Evolutionary conservation across 2,329 filamentous ascomycete genomes (phyloP).

Genomic region (Penicillium psychrosexuale): DNA sequence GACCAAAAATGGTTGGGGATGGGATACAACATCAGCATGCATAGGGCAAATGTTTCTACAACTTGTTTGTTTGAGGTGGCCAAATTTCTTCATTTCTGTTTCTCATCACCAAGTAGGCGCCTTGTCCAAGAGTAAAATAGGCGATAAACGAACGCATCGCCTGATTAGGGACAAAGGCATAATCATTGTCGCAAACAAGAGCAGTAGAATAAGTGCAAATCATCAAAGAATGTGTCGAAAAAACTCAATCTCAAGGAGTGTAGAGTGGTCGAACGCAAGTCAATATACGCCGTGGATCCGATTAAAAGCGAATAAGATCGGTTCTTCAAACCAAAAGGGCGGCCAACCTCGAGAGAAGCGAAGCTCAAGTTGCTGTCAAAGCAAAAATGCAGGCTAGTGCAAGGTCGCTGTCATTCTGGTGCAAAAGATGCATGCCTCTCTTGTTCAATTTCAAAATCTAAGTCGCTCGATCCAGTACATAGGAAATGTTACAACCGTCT

Average conservation of each 20-base stretch:
- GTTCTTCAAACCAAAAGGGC: slow-evolving; percentile 42
- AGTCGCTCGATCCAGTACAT: slow-evolving; percentile 31
- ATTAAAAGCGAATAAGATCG: slow-evolving; percentile 30
- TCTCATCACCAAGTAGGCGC: slow-evolving; percentile 33
- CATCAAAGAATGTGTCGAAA: neutral
- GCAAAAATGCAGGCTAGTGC: slow-evolving; percentile 23
- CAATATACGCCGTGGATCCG: slow-evolving; percentile 26
- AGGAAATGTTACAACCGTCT: slow-evolving; percentile 29
- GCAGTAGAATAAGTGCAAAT: slow-evolving; percentile 2
- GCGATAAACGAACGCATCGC: neutral
- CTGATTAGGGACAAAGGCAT: slow-evolving; percentile 8
- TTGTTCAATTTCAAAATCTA: slow-evolving; percentile 23
- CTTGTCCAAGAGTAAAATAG: slow-evolving; percentile 15
- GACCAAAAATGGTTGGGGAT: too few relatives aligned
- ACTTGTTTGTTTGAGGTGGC: slow-evolving; percentile 38
- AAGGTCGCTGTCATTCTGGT: slow-evolving; percentile 37
- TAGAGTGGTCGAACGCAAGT: slow-evolving; percentile 30
- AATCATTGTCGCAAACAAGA: slow-evolving; percentile 13
- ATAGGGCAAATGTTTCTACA: neutral
- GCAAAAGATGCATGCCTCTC: slow-evolving; percentile 18
- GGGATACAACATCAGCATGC: neutral
- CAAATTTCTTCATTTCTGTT: slow-evolving; percentile 44
- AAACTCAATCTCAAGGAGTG: slow-evolving; percentile 15
- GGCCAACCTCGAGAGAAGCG: slow-evolving; percentile 48
- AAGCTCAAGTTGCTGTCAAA: slow-evolving; percentile 32